Base-by-base conservation (phyloP, 768 basidiomycete genomes). In the Termitomyces titanicus region DNA sequence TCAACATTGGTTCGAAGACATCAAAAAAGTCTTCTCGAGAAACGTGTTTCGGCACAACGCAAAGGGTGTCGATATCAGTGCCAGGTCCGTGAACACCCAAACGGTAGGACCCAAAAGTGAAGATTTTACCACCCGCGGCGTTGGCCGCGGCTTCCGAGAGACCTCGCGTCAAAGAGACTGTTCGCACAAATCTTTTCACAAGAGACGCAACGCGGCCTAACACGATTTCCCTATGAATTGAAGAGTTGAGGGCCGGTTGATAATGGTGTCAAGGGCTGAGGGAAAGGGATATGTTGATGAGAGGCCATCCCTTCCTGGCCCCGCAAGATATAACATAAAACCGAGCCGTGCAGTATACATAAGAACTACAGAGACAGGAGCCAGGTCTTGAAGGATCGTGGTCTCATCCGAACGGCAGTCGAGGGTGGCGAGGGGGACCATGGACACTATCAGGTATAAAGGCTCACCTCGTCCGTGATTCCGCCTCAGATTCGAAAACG, bases 81-180 rank as follows among this genome's bases (percentile, higher is more conserved):
- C 92, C 90, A 34, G 96, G 97, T 12, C 92, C 93, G 71, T 98
- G 97, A 20, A 98, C 97, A 56, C 97, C 97, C 47, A 99, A 76
- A 64, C 97, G 89, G 78, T 98, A 98, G 49, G 95, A 98, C 39
- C 97, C 97, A 70, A 96, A 99, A 7, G 97, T 98, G 71, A 94
- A 99, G 68, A 99, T 98, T 78, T 98, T 96, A 60, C 95, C 97
- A 49, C 97, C 97, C 9, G 97, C 93, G 46, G 91, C 86, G 49
- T 74, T 82, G 9, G 96, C 95, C 1, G 92, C 89, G 18, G 87
- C 73, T 60, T 98, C 94, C 29, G 94, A 95, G 44, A 96, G 75
- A 7, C 96, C 96, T 38, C 80, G 82, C 42, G 82, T 73, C 54
- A 95, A 68, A 8, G 90, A 88, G 1, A 95, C 85, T 59, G 83